These are phyloP conservation scores for Globisporangium barbulae DNA, from an alignment of 352 stramenopile genomes.

Conservation along the genomic window DNA sequence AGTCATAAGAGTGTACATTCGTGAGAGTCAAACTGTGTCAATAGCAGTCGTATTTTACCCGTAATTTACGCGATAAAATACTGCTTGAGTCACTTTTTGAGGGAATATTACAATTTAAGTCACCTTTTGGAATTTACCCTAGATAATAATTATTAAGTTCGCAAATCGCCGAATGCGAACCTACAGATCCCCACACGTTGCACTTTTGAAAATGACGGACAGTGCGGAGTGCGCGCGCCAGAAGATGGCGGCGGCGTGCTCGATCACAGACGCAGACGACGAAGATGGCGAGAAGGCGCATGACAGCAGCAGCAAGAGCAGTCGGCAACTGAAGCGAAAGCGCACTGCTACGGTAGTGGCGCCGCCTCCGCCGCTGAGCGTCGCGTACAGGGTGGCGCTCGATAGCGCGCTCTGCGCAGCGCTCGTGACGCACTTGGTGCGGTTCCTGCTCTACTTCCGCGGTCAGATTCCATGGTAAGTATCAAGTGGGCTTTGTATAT, in stretches of 20 bases:
- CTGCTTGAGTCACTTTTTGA: background rate
- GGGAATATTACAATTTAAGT: background rate
- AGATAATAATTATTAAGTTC: background rate
- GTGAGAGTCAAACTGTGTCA: background rate
- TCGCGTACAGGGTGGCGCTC: constrained; percentile 43
- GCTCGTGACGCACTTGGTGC: constrained; percentile 35
- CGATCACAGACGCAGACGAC: background rate
- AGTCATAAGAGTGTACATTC: no score
- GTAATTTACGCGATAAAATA: no score
- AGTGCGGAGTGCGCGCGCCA: constrained; percentile 5
- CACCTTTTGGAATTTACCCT: constrained; percentile 3
- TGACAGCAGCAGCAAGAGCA: background rate
- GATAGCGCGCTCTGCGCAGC: constrained; percentile 36
- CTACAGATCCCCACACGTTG: background rate
- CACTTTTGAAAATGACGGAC: constrained; percentile 1
- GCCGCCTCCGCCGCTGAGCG: constrained; percentile 16
- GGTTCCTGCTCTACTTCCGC: constrained; percentile 65
- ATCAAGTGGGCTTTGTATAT: background rate
- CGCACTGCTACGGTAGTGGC: background rate
- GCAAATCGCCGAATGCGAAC: background rate
- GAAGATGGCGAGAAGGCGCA: background rate
- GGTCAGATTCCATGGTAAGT: constrained; percentile 63
- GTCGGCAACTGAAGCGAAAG: background rate
- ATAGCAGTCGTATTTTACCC: constrained; percentile 1
- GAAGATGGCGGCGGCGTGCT: constrained; percentile 4